Percentiles rank a stretch among this genome's conserved stretches.
Evolutionary conservation across 352 stramenopile species (phyloP).

Genomic region (Elongisporangium anandrum): DNA sequence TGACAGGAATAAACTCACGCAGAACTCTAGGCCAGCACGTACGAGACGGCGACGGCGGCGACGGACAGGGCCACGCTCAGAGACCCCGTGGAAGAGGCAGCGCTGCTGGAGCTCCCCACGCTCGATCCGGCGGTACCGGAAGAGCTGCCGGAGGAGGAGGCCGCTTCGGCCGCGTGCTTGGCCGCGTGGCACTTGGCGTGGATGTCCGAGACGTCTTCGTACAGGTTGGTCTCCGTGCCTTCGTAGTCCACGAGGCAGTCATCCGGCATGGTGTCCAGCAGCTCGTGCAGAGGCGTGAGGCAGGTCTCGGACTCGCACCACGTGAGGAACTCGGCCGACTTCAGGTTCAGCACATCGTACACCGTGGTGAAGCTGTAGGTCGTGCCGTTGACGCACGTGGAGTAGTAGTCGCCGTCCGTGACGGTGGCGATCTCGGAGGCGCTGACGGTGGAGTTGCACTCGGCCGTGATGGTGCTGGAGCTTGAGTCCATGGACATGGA

Average conservation of each 20-base stretch:
- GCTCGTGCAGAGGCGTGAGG: slow-evolving; percentile 48
- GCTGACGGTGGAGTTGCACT: slow-evolving; percentile 33
- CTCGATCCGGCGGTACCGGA: slow-evolving; percentile 1
- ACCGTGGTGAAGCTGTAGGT: slow-evolving; percentile 44
- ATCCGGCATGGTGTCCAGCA: slow-evolving; percentile 27
- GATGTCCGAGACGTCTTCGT: slow-evolving; percentile 28
- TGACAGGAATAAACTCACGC: slow-evolving; percentile 4
- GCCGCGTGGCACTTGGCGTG: slow-evolving; percentile 48
- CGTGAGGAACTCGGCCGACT: slow-evolving; percentile 29
- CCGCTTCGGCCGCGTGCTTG: slow-evolving; percentile 13
- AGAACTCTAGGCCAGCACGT: slow-evolving; percentile 4
- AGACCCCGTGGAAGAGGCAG: background rate
- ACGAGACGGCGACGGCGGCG: background rate
- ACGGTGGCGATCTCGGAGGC: slow-evolving; percentile 28
- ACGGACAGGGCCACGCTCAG: background rate
- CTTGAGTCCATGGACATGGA: background rate
- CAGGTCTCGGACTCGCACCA: slow-evolving; percentile 57
- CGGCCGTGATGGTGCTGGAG: slow-evolving; percentile 5
- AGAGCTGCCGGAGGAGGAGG: background rate
- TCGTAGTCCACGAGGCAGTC: slow-evolving; percentile 46
- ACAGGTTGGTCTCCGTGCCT: slow-evolving; percentile 33
- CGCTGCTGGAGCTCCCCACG: background rate
- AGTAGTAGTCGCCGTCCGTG: slow-evolving; percentile 46
- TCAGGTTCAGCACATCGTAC: slow-evolving; percentile 48
- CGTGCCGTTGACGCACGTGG: slow-evolving; percentile 37